These are phyloP conservation scores for Clonostachys rosea DNA, from an alignment of 2,329 filamentous ascomycete species.

Conservation along the genomic window DNA sequence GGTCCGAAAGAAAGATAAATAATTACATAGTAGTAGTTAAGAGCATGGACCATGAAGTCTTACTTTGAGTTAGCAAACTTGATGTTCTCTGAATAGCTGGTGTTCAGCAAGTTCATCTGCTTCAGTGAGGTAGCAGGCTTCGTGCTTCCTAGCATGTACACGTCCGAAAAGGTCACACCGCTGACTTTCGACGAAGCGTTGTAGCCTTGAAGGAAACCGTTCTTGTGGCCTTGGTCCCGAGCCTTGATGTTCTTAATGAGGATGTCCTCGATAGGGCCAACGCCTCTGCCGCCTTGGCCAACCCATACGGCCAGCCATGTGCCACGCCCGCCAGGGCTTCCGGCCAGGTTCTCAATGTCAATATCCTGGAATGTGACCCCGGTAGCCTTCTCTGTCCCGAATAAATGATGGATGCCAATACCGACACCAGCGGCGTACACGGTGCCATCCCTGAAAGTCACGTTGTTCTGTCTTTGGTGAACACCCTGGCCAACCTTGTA, in stretches of 20 bases:
- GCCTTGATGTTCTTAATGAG: neutral
- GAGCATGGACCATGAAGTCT: too few species aligned
- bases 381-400: neutral
- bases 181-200: neutral
- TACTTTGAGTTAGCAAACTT: neutral
- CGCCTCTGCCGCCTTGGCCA: neutral
- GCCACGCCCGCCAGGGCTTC: neutral
- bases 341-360: neutral
- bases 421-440: constrained; percentile 1
- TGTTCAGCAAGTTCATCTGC: constrained; percentile 1
- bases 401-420: constrained; percentile 1
- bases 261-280: neutral
- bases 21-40: too few species aligned
- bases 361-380: constrained; percentile 1
- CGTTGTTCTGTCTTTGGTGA: neutral
- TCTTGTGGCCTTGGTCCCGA: neutral
- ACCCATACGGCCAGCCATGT: constrained; percentile 1
- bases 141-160: neutral
- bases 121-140: neutral
- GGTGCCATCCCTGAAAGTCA: neutral
- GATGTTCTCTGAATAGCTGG: constrained; percentile 1
- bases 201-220: neutral
- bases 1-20: too few species aligned
- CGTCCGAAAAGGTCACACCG: neutral
- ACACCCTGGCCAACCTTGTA: constrained; percentile 1